Conservation (phyloP, 768 basidiomycete genomes). For the Suillus weaverae region DNA sequence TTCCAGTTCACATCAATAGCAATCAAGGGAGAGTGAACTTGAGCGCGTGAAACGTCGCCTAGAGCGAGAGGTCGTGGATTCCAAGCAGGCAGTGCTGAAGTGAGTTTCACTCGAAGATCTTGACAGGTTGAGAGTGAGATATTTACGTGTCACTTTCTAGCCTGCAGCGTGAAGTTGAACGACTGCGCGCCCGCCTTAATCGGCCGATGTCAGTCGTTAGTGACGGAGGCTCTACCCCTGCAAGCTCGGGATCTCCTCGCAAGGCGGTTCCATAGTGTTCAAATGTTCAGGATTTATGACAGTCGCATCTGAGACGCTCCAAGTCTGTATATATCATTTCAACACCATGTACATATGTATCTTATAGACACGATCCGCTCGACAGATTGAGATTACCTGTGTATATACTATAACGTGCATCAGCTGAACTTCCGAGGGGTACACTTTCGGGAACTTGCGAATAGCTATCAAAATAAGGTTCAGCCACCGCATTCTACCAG, state of each 20-base stretch:
- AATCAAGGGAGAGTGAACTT: constrained; percentile 67
- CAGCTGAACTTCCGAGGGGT: background rate
- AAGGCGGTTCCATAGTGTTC: constrained; percentile 21
- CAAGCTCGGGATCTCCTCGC: constrained; percentile 27
- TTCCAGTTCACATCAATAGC: constrained; percentile 40
- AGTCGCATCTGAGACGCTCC: background rate
- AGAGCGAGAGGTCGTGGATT: constrained; percentile 74
- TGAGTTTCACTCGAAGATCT: constrained; percentile 33
- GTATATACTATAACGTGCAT: background rate
- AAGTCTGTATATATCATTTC: constrained; percentile 2
- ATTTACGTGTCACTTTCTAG: constrained; percentile 28
- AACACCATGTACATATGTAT: background rate
- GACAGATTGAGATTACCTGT: background rate
- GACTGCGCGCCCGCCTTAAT: constrained; percentile 63
- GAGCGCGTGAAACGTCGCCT: constrained; percentile 72
- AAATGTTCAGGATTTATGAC: constrained; percentile 7
- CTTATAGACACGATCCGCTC: background rate
- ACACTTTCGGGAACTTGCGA: constrained; percentile 24
- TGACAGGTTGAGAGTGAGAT: background rate
- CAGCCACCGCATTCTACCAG: constrained; percentile 24
- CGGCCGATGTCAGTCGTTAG: constrained; percentile 45
- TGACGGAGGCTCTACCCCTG: constrained; percentile 17
- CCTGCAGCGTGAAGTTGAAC: constrained; percentile 67
- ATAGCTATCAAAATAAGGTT: constrained; percentile 33
- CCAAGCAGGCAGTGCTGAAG: constrained; percentile 69